Base-by-base conservation (phyloP, 2,329 filamentous ascomycete genomes). In the Rosellinia necatrix region DNA sequence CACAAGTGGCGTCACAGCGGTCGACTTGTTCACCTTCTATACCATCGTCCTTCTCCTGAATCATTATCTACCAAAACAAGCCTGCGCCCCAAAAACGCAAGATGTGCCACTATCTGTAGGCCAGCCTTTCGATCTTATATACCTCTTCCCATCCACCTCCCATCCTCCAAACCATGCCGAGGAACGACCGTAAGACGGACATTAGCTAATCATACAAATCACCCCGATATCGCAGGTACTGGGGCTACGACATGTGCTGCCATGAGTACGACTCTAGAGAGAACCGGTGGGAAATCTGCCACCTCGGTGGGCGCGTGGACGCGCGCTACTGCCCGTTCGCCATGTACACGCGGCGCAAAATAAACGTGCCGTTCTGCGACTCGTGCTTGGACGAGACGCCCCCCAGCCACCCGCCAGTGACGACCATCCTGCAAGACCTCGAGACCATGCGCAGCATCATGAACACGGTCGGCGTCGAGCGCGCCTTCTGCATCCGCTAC, bases 81-180 rank as follows among this genome's bases (percentile, higher is more conserved):
- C 48, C 29, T 46, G n/a, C 19, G 3, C 30, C 12, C 32, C 7
- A 40, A 10, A 44, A 10, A 49, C n/a, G n/a, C 35, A 58, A 19
- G 3, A 58, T 58, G 55, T 58, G 55, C 29, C 44, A 34, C 17
- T 54, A 41, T 34, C 41, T 6, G 50, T 54, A 47, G 10, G 55
- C 29, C n/a, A 13, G 19, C 12, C 7, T n/a, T 37, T 24, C 3
- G 10, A 21, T 27, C 24, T 25, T 27, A 19, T 21, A 32, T 10
- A 12, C 12, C 17, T 15, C 4, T 24, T 15, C 27, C 15, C 17
- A 10, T 25, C 15, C 7, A 24, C 29, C 27, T 4, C 49, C 49
- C 13, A 24, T 22, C 17, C 37, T 10, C n/a, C n/a, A n/a, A n/a
- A n/a, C n/a, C n/a, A n/a, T n/a, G n/a, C n/a, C n/a, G n/a, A n/a